These are phyloP conservation scores for Coprinellus micaceus DNA, from an alignment of 768 basidiomycete genomes.

Conservation along the genomic window DNA sequence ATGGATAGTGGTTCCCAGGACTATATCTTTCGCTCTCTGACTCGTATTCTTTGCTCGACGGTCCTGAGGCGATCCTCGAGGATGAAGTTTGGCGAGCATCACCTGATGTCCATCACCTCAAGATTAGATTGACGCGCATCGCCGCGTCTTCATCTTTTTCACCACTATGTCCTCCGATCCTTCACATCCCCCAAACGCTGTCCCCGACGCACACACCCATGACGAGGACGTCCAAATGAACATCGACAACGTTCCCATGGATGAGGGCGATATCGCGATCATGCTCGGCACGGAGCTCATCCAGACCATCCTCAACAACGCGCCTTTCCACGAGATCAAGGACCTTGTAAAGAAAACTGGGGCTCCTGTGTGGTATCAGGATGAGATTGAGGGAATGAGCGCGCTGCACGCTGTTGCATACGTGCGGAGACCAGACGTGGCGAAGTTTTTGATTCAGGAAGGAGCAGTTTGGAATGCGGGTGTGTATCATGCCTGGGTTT, in stretches of 20 bases:
- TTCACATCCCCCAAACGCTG: background rate
- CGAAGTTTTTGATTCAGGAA: constrained; percentile 64
- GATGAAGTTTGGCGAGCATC: no score
- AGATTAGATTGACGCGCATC: no score
- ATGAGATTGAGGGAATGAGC: constrained; percentile 73
- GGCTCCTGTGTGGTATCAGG: constrained; percentile 89
- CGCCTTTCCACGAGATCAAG: constrained; percentile 44
- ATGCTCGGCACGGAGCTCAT: constrained; percentile 59
- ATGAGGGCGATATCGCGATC: constrained; percentile 43
- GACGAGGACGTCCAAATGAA: background rate
- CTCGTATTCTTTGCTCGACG: no score
- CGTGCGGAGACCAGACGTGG: constrained; percentile 58
- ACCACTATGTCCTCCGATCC: background rate
- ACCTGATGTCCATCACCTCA: no score
- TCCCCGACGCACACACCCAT: background rate
- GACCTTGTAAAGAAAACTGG: constrained; percentile 51
- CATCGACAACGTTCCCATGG: constrained; percentile 8
- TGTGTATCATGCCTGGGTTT: constrained; percentile 24
- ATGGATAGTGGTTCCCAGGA: background rate
- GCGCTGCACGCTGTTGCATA: constrained; percentile 86
- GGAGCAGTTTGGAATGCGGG: constrained; percentile 93
- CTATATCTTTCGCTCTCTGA: background rate
- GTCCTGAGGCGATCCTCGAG: no score
- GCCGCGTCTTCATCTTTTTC: no score
- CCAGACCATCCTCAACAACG: constrained; percentile 48